A percentile compares a stretch with the other conserved stretches of the same genome.
Conservation (phyloP, 2,329 filamentous ascomycete species). For the Aspergillus brasiliensis region DNA sequence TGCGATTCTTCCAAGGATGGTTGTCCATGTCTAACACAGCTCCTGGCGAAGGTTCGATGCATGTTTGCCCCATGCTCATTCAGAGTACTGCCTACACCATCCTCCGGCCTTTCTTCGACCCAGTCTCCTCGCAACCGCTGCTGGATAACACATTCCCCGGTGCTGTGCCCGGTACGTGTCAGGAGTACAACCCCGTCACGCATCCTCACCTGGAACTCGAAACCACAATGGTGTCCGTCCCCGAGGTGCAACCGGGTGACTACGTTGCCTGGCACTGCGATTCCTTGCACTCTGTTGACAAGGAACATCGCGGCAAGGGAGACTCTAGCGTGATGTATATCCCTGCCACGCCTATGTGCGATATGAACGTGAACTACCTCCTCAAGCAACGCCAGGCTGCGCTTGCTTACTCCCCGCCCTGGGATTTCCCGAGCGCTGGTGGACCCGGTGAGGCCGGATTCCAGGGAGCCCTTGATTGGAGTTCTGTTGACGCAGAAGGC, state of each 20-base stretch:
- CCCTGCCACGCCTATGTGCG: constrained; percentile 78
- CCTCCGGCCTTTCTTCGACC: constrained; percentile 79
- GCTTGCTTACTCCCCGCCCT: constrained; percentile 64
- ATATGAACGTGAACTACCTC: constrained; percentile 71
- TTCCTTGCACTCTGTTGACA: constrained; percentile 79
- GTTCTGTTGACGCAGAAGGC: constrained; percentile 48
- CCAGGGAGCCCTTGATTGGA: constrained; percentile 42
- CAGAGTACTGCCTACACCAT: constrained; percentile 78
- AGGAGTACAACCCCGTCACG: constrained; percentile 65
- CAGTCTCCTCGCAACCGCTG: constrained; percentile 47
- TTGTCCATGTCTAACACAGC: constrained; percentile 71
- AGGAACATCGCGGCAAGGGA: constrained; percentile 66
- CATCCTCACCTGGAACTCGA: constrained; percentile 72
- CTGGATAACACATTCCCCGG: constrained; percentile 63
- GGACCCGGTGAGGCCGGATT: constrained; percentile 46
- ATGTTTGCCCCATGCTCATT: constrained; percentile 76
- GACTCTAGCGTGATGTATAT: constrained; percentile 91
- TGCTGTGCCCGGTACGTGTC: constrained; percentile 66
- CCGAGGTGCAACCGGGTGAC: constrained; percentile 69
- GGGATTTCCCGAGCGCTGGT: constrained; percentile 67
- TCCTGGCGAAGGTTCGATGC: constrained; percentile 75
- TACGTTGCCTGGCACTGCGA: constrained; percentile 82
- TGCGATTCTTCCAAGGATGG: constrained; percentile 91
- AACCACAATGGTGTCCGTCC: constrained; percentile 71
- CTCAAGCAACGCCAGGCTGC: constrained; percentile 72